A percentile compares a stretch with the other conserved stretches of the same genome.
Evolutionary conservation across 2,329 filamentous ascomycete genomes (phyloP).

Genomic region (Pseudogymnoascus destructans): DNA sequence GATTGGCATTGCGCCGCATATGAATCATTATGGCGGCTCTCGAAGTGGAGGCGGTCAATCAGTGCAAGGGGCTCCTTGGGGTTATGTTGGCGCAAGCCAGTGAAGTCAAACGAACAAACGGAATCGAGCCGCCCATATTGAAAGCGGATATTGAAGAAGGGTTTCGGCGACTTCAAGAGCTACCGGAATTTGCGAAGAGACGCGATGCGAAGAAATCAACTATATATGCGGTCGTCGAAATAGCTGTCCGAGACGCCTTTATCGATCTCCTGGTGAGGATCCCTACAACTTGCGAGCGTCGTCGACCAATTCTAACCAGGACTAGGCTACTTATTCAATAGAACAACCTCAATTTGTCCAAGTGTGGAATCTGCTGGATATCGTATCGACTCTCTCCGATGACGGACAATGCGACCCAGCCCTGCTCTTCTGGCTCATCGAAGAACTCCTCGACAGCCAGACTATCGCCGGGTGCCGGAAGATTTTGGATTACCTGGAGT

Average conservation of each 20-base stretch:
- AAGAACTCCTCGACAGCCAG: constrained; percentile 91
- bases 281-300: constrained; percentile 17
- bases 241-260: constrained; percentile 69
- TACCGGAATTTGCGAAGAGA: constrained; percentile 27
- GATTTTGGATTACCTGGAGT: constrained; percentile 92
- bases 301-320: constrained; percentile 26
- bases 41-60: constrained; percentile 39
- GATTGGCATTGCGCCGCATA: neutral
- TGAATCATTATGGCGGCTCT: constrained; percentile 36
- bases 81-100: constrained; percentile 47
- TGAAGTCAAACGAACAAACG: constrained; percentile 41
- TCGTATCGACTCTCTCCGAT: constrained; percentile 79
- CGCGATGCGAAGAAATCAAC: constrained; percentile 31
- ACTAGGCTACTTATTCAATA: constrained; percentile 60
- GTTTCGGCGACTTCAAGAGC: constrained; percentile 31
- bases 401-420: constrained; percentile 65
- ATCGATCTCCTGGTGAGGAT: constrained; percentile 59
- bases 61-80: constrained; percentile 41
- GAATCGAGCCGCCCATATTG: constrained; percentile 62
- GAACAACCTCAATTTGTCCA: constrained; percentile 64
- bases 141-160: constrained; percentile 50
- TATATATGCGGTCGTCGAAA: constrained; percentile 65
- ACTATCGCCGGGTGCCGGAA: constrained; percentile 82
- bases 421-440: constrained; percentile 77
- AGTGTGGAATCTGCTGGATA: constrained; percentile 88